Evolutionary conservation across 73 alveolate genomes (phyloP), one percentile per base, ranked within the genome.

Genomic region (Stentor coeruleus): DNA sequence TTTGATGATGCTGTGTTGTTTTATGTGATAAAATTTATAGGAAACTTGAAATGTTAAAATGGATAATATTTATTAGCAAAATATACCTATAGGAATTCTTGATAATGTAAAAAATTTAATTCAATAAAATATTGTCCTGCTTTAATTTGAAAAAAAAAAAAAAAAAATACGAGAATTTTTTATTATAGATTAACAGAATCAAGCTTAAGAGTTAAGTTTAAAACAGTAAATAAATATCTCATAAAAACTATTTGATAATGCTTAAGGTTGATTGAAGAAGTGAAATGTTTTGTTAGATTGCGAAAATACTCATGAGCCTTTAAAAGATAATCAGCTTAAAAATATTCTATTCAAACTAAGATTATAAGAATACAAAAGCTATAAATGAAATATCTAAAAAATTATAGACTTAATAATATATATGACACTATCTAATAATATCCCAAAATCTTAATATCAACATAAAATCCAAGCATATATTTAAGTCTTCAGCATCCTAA

Each of bases 201-300:
- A 28, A 28, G 20, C 11, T 14, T 33, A 1, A 66, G 79, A 2
- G 15, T 28, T 20, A 26, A 66, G 39, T 15, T 66, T 20, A 31
- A 31, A 1, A 40, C 39, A 20, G 79, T 33, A 26, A 66, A 66
- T 28, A 31, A 66, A 28, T 37, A 20, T 26, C 79, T 20, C 11
- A 33, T 66, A 26, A 28, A 20, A 28, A 66, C 39, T 66, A 66
- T 33, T 66, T 33, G 14, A 66, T 37, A 20, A 14, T 66, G 1
- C 2, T 66, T 14, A 66, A 66, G 33, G 79, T 28, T 28, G 79
- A 66, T 66, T 28, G 49, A 66, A 20, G 79, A 20, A 66, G 39
- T 66, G 79, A 66, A 66, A 40, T 37, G 33, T 40, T 66, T 31
- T 66, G 49, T 20, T 66, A 40, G 37, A 66, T 66, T 20, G 14